Evolutionary conservation across 208 protist species (phyloP).

Genomic region (Leishmania guyanensis): DNA sequence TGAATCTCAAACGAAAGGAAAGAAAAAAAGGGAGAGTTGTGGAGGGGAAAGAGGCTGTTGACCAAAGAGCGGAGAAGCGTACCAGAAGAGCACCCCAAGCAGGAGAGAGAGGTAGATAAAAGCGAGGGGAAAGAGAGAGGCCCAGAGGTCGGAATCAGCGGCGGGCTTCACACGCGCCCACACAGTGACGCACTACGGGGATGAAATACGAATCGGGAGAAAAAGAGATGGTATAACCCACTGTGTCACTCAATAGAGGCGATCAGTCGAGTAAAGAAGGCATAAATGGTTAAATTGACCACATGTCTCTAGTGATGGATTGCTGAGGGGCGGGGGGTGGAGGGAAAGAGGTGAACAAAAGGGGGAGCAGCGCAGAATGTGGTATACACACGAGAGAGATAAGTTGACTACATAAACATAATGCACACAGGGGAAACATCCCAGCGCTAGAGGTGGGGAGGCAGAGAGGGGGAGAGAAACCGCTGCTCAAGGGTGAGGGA

Average conservation of each 20-base stretch:
- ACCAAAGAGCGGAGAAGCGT: not conserved
- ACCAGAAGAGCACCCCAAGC: too few species aligned
- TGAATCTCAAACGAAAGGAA: not conserved
- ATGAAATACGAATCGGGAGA: too few species aligned
- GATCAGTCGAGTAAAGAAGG: too few species aligned
- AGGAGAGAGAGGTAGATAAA: too few species aligned
- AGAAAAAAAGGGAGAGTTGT: not conserved
- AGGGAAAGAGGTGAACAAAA: too few species aligned
- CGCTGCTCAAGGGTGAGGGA: not conserved
- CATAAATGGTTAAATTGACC: too few species aligned
- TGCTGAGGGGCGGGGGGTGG: too few species aligned
- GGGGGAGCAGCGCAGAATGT: too few species aligned
- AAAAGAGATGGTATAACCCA: too few species aligned
- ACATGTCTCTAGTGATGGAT: too few species aligned
- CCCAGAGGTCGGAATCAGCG: not conserved
- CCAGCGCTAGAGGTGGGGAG: not conserved
- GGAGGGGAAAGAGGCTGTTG: too few species aligned
- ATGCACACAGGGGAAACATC: not conserved
- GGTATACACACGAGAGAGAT: not conserved
- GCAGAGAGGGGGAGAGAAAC: not conserved
- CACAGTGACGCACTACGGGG: not conserved
- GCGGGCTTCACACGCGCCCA: not conserved
- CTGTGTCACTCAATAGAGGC: too few species aligned
- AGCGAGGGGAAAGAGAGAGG: not conserved
- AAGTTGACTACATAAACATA: not conserved